A percentile compares a stretch with the other conserved stretches of the same genome.
These are phyloP conservation scores for Alternaria sp. DNA, from an alignment of 2,329 filamentous ascomycete species.

Conservation along the genomic window DNA sequence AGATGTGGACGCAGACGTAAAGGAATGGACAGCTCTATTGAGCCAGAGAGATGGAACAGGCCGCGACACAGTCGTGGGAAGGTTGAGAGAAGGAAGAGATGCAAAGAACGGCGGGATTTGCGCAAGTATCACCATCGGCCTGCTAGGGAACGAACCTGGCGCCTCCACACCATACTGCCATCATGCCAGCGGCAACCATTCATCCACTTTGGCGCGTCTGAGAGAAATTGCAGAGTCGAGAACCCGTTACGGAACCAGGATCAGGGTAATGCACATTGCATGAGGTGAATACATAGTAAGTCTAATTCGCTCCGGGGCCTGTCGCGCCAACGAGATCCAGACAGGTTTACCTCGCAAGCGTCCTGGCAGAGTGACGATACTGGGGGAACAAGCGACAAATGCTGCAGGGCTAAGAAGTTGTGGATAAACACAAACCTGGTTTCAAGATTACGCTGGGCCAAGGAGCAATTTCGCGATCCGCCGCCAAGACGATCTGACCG, in stretches of 20 bases:
- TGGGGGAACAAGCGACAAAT: constrained; percentile 35
- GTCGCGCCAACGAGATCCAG: constrained; percentile 40
- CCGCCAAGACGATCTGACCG: constrained; percentile 33
- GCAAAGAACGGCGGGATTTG: constrained; percentile 30
- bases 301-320: constrained; percentile 39
- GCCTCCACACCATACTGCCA: constrained; percentile 37
- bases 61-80: constrained; percentile 28
- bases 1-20: constrained; percentile 31
- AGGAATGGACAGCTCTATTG: constrained; percentile 54
- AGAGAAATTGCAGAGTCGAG: constrained; percentile 48
- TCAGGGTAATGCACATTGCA: constrained; percentile 17
- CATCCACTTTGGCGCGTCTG: constrained; percentile 42
- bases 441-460: constrained; percentile 37
- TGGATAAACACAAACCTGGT: constrained; percentile 35
- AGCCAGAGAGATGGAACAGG: constrained; percentile 41
- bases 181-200: constrained; percentile 42
- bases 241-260: constrained; percentile 32
- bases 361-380: constrained; percentile 29
- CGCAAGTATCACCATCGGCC: constrained; percentile 31
- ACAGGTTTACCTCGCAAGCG: constrained; percentile 29
- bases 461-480: constrained; percentile 45
- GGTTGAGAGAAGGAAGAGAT: constrained; percentile 33
- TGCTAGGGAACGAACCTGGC: constrained; percentile 36
- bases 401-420: constrained; percentile 30
- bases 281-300: constrained; percentile 4